Evolutionary conservation across 2,329 filamentous ascomycete genomes (phyloP).

Genomic region (Nannizzia gypsea): DNA sequence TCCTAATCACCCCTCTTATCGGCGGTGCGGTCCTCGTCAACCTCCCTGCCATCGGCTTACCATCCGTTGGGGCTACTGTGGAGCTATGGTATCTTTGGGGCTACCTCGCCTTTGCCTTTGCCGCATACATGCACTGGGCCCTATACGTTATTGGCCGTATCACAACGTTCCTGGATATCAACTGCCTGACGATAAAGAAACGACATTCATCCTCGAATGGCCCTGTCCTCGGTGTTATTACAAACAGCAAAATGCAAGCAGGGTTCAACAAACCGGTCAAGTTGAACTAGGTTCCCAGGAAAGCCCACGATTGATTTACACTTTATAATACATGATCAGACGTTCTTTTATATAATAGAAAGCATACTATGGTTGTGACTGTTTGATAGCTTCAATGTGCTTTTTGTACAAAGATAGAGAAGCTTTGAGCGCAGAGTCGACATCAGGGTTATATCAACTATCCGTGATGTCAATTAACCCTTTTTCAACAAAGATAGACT

Average conservation of each 20-base stretch:
- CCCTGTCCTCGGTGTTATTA: background rate
- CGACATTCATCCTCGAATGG: background rate
- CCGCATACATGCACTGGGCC: slow-evolving; percentile 92
- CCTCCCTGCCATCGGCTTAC: slow-evolving; percentile 62
- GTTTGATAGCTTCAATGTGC: background rate
- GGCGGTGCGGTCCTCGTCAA: slow-evolving; percentile 76
- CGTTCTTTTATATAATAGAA: background rate
- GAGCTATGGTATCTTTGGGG: slow-evolving; percentile 73
- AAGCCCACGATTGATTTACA: background rate
- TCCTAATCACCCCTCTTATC: slow-evolving; percentile 76
- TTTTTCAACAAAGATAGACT: background rate
- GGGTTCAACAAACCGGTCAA: background rate
- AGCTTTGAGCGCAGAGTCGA: background rate
- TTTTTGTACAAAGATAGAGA: background rate
- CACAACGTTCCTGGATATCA: slow-evolving; percentile 84
- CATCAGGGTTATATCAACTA: background rate
- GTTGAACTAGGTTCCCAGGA: background rate
- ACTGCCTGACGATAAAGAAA: slow-evolving; percentile 71
- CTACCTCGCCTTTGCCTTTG: slow-evolving; percentile 69
- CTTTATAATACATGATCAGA: background rate
- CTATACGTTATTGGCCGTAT: slow-evolving; percentile 82
- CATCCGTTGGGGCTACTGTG: slow-evolving; percentile 49
- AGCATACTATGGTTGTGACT: background rate
- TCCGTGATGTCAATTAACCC: background rate
- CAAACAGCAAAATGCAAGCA: background rate